These are phyloP conservation scores for Yamadazyma oceani DNA, from an alignment of 1,139 yeast species.

Conservation along the genomic window DNA sequence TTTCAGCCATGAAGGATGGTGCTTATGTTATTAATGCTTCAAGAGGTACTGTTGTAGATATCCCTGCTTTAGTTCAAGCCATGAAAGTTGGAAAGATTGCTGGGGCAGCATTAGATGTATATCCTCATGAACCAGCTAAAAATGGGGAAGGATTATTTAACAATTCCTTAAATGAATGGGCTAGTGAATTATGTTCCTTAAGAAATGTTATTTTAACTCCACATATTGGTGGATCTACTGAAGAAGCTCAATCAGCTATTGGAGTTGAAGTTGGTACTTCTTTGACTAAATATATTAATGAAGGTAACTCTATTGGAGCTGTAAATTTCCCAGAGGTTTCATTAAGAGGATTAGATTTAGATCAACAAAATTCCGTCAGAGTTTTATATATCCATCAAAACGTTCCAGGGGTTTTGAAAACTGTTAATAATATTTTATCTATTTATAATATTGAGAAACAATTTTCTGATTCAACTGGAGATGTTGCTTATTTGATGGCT, in stretches of 20 bases:
- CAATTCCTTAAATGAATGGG: slow-evolving; percentile 76
- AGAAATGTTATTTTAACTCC: slow-evolving; percentile 93
- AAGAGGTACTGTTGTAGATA: slow-evolving; percentile 97
- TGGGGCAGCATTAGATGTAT: slow-evolving; percentile 97
- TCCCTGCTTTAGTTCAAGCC: slow-evolving; percentile 89
- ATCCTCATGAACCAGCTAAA: slow-evolving; percentile 96
- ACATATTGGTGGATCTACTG: slow-evolving; percentile 98
- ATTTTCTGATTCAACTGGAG: slow-evolving; percentile 94
- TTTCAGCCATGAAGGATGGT: slow-evolving; percentile 96
- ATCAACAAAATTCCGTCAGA: slow-evolving; percentile 86
- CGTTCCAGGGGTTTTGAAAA: slow-evolving; percentile 98
- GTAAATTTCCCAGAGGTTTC: slow-evolving; percentile 99
- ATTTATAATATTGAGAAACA: slow-evolving; percentile 97
- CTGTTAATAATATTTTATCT: slow-evolving; percentile 93
- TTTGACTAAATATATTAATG: slow-evolving; percentile 87
- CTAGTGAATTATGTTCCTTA: slow-evolving; percentile 75
- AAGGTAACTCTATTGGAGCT: slow-evolving; percentile 94
- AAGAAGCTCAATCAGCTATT: slow-evolving; percentile 97
- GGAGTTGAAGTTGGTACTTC: slow-evolving; percentile 93
- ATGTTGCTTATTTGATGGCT: slow-evolving; percentile 96
- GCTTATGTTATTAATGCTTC: slow-evolving; percentile 93
- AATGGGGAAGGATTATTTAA: slow-evolving; percentile 83
- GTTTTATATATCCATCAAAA: slow-evolving; percentile 95
- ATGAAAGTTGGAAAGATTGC: slow-evolving; percentile 92
- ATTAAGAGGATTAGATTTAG: slow-evolving; percentile 83